phyloP scores from a whole-genome alignment of 2,329 filamentous ascomycete species.

The Penicillium oxalicum region DNA sequence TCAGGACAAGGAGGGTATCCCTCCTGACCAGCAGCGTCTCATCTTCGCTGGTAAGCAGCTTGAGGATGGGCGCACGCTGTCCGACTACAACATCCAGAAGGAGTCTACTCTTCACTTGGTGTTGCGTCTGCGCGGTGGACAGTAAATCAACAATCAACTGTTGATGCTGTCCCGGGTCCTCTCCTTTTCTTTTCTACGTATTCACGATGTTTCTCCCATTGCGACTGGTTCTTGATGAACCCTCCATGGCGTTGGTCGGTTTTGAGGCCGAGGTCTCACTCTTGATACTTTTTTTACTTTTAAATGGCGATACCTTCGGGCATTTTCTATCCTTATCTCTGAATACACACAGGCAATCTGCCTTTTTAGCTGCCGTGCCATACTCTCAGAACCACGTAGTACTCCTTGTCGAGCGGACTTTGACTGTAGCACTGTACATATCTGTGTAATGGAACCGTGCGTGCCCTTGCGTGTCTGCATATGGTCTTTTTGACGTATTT shows the following conservation, averaged over 20 bases:
- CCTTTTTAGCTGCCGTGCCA: not conserved
- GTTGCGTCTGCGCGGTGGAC: slow-evolving; percentile 40
- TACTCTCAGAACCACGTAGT: too few species aligned
- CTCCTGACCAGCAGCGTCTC: slow-evolving; percentile 63
- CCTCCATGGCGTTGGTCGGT: slow-evolving; percentile 35
- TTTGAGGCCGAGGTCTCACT: slow-evolving; percentile 24
- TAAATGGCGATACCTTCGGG: slow-evolving; percentile 17
- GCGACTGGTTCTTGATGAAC: slow-evolving; percentile 24
- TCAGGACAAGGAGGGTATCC: slow-evolving; percentile 76
- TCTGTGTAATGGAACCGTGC: too few species aligned
- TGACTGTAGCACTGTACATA: too few species aligned
- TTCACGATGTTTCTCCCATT: slow-evolving; percentile 15
- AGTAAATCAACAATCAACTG: slow-evolving; percentile 21
- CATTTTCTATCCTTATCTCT: slow-evolving; percentile 19
- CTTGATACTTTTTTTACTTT: slow-evolving; percentile 4
- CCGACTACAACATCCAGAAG: slow-evolving; percentile 54
- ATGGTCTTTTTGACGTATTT: too few species aligned
- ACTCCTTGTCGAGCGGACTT: too few species aligned
- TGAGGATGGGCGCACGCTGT: slow-evolving; percentile 47
- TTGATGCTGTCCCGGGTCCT: slow-evolving; percentile 1
- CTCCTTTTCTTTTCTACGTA: not conserved
- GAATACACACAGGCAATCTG: not conserved
- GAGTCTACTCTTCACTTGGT: slow-evolving; percentile 61
- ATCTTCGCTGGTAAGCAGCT: slow-evolving; percentile 66
- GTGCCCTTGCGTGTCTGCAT: too few species aligned